Percentiles rank a stretch among this genome's conserved stretches.
phyloP scores from a whole-genome alignment of 345 rosid species.

The Leavenworthia alabamica region DNA sequence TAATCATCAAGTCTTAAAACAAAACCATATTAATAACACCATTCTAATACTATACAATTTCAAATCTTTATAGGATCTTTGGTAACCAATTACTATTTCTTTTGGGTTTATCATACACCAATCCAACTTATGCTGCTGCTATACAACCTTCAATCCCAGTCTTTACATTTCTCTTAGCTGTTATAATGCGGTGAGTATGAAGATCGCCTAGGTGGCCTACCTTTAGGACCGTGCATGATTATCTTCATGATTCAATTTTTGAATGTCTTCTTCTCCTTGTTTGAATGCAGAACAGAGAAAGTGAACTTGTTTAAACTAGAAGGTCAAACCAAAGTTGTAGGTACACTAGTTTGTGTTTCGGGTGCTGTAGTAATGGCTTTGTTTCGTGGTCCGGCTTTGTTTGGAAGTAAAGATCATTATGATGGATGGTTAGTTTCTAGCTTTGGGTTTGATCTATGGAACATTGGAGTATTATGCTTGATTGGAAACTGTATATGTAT shows the following conservation, averaged over 20 bases:
- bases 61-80: constrained; percentile 60
- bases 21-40: neutral
- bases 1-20: neutral
- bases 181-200: constrained; percentile 82
- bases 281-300: constrained; percentile 83
- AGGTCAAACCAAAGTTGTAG: constrained; percentile 85
- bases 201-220: too few species aligned
- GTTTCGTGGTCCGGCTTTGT: constrained; percentile 76
- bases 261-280: neutral
- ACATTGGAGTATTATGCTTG: constrained; percentile 84
- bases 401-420: constrained; percentile 52
- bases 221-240: too few species aligned
- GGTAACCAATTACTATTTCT: constrained; percentile 94
- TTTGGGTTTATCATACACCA: constrained; percentile 83
- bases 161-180: constrained; percentile 81
- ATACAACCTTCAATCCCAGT: constrained; percentile 94
- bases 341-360: constrained; percentile 69
- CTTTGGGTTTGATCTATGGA: constrained; percentile 69
- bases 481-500: constrained; percentile 93
- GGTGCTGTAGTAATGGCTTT: constrained; percentile 84
- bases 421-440: constrained; percentile 60
- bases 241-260: neutral
- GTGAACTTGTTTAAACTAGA: constrained; percentile 61
- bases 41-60: constrained; percentile 10
- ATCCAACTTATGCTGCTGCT: constrained; percentile 96